These are phyloP conservation scores for Diplodia sapinea DNA, from an alignment of 2,329 filamentous ascomycete species.

Conservation along the genomic window DNA sequence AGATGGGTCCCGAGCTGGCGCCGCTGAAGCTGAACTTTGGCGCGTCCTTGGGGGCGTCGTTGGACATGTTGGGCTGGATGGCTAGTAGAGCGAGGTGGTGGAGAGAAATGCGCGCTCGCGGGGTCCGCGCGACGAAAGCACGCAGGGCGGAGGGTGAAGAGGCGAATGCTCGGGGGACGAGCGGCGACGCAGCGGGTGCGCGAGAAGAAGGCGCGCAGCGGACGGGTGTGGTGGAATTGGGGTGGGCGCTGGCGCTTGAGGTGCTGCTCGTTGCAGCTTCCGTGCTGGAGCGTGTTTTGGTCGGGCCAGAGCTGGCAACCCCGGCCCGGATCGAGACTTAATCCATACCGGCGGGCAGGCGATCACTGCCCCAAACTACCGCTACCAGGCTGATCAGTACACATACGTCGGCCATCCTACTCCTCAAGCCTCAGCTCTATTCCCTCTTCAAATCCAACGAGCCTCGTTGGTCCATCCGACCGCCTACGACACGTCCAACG, in stretches of 20 bases:
- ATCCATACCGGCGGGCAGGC: constrained; percentile 6
- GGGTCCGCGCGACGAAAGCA: constrained; percentile 1
- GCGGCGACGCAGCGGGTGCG: constrained; percentile 15
- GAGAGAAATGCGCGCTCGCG: constrained; percentile 12
- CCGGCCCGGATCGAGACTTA: constrained; percentile 16
- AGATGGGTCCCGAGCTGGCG: constrained; percentile 44
- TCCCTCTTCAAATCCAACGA: constrained; percentile 22
- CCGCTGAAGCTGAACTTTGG: constrained; percentile 49
- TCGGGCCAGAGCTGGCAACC: constrained; percentile 19
- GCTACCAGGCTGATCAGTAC: constrained; percentile 29
- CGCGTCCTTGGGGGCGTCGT: constrained; percentile 43
- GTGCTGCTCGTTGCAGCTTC: constrained; percentile 26
- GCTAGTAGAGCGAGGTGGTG: not conserved
- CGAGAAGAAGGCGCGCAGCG: not conserved
- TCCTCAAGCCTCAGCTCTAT: constrained; percentile 15
- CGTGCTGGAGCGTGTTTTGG: constrained; percentile 25
- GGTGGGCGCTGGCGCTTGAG: constrained; percentile 3
- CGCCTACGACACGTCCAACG: not conserved
- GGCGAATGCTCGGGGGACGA: constrained; percentile 4
- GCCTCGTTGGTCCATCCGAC: not conserved
- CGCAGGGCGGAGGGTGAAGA: not conserved
- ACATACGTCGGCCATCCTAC: constrained; percentile 23
- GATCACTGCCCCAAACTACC: constrained; percentile 25
- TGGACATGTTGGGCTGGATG: constrained; percentile 23
- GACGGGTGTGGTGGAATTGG: constrained; percentile 2